Conservation (phyloP, 148 eudicot species). For the Vaccinium darrowii region DNA sequence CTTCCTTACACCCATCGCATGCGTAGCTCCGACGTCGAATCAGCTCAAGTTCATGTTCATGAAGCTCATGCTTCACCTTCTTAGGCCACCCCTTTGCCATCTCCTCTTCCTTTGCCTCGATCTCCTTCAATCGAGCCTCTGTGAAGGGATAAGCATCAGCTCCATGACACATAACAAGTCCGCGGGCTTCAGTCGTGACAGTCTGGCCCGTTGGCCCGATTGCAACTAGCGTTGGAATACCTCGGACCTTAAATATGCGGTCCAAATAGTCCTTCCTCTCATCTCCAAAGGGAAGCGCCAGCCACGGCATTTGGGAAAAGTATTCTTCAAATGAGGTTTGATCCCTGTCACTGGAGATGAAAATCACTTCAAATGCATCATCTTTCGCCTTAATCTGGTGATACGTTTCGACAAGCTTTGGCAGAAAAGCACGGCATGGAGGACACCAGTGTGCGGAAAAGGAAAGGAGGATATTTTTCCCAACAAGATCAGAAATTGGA, state of each 20-base stretch:
- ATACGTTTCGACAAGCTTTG: slow-evolving; percentile 47
- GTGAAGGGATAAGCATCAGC: slow-evolving; percentile 63
- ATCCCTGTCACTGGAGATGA: neutral
- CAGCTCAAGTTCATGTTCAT: no score
- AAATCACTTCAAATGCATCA: slow-evolving; percentile 38
- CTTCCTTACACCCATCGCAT: no score
- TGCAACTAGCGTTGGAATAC: slow-evolving; percentile 54
- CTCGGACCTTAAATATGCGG: slow-evolving; percentile 42
- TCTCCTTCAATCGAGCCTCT: slow-evolving; percentile 39
- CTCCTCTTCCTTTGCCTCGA: slow-evolving; percentile 34
- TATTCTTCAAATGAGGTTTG: slow-evolving; percentile 9
- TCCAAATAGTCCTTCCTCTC: slow-evolving; percentile 38
- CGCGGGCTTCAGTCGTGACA: slow-evolving; percentile 39
- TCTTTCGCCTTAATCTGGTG: slow-evolving; percentile 54
- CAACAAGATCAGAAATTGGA: slow-evolving; percentile 50
- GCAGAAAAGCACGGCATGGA: slow-evolving; percentile 55
- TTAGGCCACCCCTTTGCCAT: slow-evolving; percentile 7
- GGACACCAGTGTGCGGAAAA: slow-evolving; percentile 73
- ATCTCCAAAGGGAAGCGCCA: slow-evolving; percentile 24
- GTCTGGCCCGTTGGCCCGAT: slow-evolving; percentile 49
- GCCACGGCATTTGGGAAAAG: slow-evolving; percentile 2
- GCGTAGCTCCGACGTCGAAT: no score
- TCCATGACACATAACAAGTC: slow-evolving; percentile 41
- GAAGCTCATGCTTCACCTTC: no score
- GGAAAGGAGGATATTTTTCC: slow-evolving; percentile 51